phyloP scores from a whole-genome alignment of 768 basidiomycete genomes.

The Trametes cubensis region DNA sequence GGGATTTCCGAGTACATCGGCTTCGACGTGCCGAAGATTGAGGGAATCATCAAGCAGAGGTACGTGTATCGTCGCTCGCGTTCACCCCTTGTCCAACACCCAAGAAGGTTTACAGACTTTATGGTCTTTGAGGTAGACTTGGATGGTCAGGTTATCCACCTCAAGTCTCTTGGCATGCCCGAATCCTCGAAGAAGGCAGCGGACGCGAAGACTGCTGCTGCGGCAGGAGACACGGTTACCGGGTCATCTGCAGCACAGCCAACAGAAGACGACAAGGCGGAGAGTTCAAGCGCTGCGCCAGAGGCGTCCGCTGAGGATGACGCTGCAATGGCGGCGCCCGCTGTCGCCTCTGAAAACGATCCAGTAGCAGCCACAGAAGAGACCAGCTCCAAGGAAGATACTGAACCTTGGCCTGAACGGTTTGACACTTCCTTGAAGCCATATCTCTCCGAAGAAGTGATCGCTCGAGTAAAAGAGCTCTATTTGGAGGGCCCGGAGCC shows the following conservation, averaged over 20 bases:
- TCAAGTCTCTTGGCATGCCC: slow-evolving; percentile 79
- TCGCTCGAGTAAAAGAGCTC: slow-evolving; percentile 69
- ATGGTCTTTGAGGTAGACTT: slow-evolving; percentile 89
- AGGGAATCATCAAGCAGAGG: slow-evolving; percentile 98
- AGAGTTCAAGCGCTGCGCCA: background rate
- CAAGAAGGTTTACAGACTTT: slow-evolving; percentile 90
- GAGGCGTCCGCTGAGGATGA: background rate
- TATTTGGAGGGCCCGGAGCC: slow-evolving; percentile 82
- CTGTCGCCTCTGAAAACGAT: slow-evolving; percentile 1
- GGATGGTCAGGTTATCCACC: slow-evolving; percentile 75
- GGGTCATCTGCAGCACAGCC: slow-evolving; percentile 1
- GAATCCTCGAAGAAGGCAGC: slow-evolving; percentile 50
- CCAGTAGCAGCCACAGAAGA: slow-evolving; percentile 26
- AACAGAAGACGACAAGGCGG: background rate
- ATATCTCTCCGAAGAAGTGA: slow-evolving; percentile 63
- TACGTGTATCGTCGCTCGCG: slow-evolving; percentile 38
- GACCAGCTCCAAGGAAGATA: slow-evolving; percentile 24
- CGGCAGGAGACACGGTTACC: slow-evolving; percentile 19
- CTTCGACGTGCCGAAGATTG: slow-evolving; percentile 67
- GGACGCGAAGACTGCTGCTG: slow-evolving; percentile 20
- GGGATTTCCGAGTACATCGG: slow-evolving; percentile 89
- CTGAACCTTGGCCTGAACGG: slow-evolving; percentile 67
- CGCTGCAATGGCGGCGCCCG: background rate
- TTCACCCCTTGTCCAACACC: slow-evolving; percentile 9
- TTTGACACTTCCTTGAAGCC: slow-evolving; percentile 58